These are phyloP conservation scores for Thyridium curvatum DNA, from an alignment of 2,329 filamentous ascomycete species.

Conservation along the genomic window DNA sequence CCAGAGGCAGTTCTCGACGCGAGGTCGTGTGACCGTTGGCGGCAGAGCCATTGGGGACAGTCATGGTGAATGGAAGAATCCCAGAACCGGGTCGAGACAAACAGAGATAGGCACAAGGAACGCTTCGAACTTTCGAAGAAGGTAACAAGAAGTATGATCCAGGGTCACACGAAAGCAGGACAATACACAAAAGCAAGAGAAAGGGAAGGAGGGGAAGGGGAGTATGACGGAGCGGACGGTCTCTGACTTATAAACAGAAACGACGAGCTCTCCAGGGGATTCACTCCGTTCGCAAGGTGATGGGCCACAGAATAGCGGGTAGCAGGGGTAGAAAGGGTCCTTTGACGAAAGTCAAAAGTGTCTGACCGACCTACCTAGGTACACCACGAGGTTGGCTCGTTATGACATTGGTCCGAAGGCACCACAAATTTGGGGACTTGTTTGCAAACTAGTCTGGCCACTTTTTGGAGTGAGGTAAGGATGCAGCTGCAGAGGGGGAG, in stretches of 20 bases:
- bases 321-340: conserved; percentile 2
- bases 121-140: too few relatives aligned
- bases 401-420: conserved; percentile 16
- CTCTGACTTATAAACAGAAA: too few relatives aligned
- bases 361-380: too few relatives aligned
- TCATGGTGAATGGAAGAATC: conserved; percentile 20
- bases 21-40: conserved; percentile 26
- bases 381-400: conserved; percentile 12
- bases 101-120: conserved; percentile 7
- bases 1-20: conserved; percentile 61
- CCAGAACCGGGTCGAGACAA: conserved; percentile 3
- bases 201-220: conserved; percentile 6
- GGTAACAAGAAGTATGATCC: too few relatives aligned
- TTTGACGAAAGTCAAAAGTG: too few relatives aligned
- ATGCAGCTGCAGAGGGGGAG: too few relatives aligned
- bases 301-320: background rate
- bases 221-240: too few relatives aligned
- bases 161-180: too few relatives aligned
- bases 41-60: conserved; percentile 19
- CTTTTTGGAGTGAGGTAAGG: too few relatives aligned
- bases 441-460: background rate
- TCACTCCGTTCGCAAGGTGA: background rate
- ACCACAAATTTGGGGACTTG: conserved; percentile 1
- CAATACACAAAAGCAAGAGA: too few relatives aligned
- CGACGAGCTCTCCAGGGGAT: too few relatives aligned